These are phyloP conservation scores for Cladosporium sp. DNA, from an alignment of 2,329 filamentous ascomycete species.

Conservation along the genomic window DNA sequence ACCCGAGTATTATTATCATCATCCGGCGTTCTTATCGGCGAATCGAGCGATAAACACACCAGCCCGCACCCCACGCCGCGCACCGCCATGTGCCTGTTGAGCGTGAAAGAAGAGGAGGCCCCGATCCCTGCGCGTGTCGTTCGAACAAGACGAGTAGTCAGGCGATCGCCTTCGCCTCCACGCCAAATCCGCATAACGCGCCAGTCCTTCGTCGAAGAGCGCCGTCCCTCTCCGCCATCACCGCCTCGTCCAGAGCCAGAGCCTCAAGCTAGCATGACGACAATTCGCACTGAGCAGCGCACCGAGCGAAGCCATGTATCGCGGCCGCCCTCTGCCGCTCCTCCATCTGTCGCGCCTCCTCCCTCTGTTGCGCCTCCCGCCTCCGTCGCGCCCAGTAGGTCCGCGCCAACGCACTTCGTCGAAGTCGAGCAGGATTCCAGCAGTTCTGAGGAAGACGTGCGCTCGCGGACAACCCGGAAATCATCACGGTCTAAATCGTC, in stretches of 20 bases:
- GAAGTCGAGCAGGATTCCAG: slow-evolving; percentile 41
- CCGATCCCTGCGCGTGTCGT: slow-evolving; percentile 35
- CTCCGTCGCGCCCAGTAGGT: slow-evolving; percentile 9
- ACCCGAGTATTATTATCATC: background rate
- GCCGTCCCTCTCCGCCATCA: slow-evolving; percentile 20
- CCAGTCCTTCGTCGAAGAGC: slow-evolving; percentile 27
- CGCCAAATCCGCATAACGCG: slow-evolving; percentile 22
- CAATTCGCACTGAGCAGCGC: slow-evolving; percentile 12
- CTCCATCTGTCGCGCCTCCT: slow-evolving; percentile 30
- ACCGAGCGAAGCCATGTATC: slow-evolving; percentile 29
- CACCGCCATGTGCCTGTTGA: slow-evolving; percentile 47
- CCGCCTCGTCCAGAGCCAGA: slow-evolving; percentile 18
- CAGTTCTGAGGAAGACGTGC: slow-evolving; percentile 33
- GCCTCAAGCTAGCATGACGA: slow-evolving; percentile 25
- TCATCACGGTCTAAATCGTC: slow-evolving; percentile 25
- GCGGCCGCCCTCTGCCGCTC: slow-evolving; percentile 34
- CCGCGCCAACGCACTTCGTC: slow-evolving; percentile 43
- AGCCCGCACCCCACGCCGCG: background rate
- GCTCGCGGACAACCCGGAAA: slow-evolving; percentile 32
- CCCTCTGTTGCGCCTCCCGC: slow-evolving; percentile 26
- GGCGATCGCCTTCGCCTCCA: slow-evolving; percentile 28
- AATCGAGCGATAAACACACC: background rate
- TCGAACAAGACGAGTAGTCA: slow-evolving; percentile 39
- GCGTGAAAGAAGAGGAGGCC: slow-evolving; percentile 46
- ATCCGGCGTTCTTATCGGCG: background rate